phyloP scores from a whole-genome alignment of 768 basidiomycete species.

The Serpula lacrymans region DNA sequence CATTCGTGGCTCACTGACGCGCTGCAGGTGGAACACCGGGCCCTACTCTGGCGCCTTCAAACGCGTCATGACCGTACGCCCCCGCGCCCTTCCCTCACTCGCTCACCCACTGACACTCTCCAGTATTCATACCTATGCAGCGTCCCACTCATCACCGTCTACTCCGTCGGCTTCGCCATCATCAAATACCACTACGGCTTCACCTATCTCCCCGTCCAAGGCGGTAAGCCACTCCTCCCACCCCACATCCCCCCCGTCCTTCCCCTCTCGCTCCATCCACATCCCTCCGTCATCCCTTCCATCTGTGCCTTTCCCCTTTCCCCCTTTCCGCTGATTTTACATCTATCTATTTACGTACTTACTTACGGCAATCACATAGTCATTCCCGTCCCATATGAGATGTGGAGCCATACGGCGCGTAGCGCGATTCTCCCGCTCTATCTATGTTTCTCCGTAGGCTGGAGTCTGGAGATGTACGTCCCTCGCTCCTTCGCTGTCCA shows the following conservation, averaged over 20 bases:
- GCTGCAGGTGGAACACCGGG: conserved; percentile 63
- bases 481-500: too few species aligned
- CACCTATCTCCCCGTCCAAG: conserved; percentile 37
- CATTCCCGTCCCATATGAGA: conserved; percentile 56
- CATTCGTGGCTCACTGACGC: not conserved
- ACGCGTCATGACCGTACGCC: conserved; percentile 78
- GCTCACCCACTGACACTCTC: not conserved
- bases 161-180: conserved; percentile 57
- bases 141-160: conserved; percentile 57
- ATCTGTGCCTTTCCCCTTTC: conserved; percentile 1
- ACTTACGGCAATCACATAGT: conserved; percentile 49
- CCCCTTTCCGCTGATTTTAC: not conserved
- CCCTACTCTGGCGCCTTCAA: conserved; percentile 74
- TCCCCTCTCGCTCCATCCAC: not conserved
- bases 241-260: not conserved
- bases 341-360: not conserved
- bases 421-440: conserved; percentile 62
- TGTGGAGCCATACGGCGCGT: conserved; percentile 49
- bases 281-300: not conserved
- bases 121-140: conserved; percentile 72
- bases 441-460: conserved; percentile 60
- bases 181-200: conserved; percentile 78
- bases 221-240: conserved; percentile 40
- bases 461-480: conserved; percentile 76
- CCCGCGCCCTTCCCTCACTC: not conserved